phyloP scores from a whole-genome alignment of 2,329 filamentous ascomycete species.

The Talaromyces sp. region DNA sequence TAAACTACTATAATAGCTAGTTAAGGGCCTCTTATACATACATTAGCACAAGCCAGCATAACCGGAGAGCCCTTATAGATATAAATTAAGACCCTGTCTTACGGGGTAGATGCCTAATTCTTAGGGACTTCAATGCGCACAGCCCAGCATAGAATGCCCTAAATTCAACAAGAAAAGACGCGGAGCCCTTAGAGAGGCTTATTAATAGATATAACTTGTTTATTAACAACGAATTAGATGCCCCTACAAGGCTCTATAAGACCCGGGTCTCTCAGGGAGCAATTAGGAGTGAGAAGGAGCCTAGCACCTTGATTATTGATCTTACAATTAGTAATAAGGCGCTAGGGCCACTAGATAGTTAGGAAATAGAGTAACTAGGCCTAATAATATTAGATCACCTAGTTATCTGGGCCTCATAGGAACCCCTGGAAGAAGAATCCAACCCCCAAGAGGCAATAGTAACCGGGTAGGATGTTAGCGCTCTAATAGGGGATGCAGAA shows the following conservation, averaged over 20 bases:
- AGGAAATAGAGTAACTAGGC: background rate
- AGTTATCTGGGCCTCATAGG: background rate
- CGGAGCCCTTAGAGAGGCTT: too few species aligned
- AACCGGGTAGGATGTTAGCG: too few species aligned
- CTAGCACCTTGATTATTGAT: background rate
- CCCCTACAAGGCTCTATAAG: background rate
- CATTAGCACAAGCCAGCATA: background rate
- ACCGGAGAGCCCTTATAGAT: background rate
- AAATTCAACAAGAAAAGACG: too few species aligned
- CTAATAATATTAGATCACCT: background rate
- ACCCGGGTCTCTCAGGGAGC: background rate
- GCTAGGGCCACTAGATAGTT: background rate
- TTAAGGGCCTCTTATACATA: background rate
- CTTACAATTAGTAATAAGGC: background rate
- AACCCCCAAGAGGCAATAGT: too few species aligned
- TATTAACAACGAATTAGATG: background rate
- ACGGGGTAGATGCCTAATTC: background rate
- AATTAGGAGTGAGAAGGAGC: background rate
- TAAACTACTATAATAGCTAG: background rate
- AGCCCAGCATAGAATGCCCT: background rate
- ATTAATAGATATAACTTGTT: too few species aligned
- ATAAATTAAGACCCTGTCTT: background rate
- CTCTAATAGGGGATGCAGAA: too few species aligned
- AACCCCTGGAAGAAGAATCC: background rate
- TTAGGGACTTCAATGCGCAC: background rate